Conservation (phyloP, 2,329 filamentous ascomycete genomes). For the Cylindrodendrum hubeiense region DNA sequence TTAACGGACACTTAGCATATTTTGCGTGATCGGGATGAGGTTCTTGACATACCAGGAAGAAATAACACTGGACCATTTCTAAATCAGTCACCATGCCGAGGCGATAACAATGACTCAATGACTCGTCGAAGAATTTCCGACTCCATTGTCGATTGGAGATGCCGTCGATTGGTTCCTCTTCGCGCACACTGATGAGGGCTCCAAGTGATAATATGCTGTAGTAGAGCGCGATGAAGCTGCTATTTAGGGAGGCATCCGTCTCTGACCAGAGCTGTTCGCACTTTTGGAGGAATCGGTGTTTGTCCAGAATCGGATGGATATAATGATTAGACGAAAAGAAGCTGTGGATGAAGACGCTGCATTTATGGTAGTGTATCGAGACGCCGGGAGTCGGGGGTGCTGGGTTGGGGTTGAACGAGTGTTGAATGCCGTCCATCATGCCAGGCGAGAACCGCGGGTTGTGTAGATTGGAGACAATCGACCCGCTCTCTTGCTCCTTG, state of each 20-base stretch:
- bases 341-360: constrained; percentile 58
- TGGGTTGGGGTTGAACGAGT: constrained; percentile 8
- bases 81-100: constrained; percentile 58
- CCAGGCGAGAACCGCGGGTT: constrained; percentile 57
- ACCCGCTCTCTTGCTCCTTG: constrained; percentile 43
- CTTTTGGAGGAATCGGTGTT: constrained; percentile 55
- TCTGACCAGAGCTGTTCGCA: constrained; percentile 48
- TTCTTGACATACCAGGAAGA: constrained; percentile 53
- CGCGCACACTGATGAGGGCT: constrained; percentile 57
- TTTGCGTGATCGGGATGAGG: too few relatives aligned
- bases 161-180: constrained; percentile 57
- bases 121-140: constrained; percentile 58
- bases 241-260: constrained; percentile 6
- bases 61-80: constrained; percentile 61
- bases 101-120: constrained; percentile 52
- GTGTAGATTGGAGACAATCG: constrained; percentile 58
- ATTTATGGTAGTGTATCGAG: constrained; percentile 55
- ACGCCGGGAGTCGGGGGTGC: constrained; percentile 3
- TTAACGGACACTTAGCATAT: neutral
- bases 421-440: constrained; percentile 15
- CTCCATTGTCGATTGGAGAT: constrained; percentile 60
- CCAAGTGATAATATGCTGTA: constrained; percentile 61
- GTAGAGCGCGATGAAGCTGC: constrained; percentile 60
- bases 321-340: constrained; percentile 63
- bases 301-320: constrained; percentile 61